phyloP scores from a whole-genome alignment of 2,329 filamentous ascomycete genomes.

The Sclerotinia spermophila region DNA sequence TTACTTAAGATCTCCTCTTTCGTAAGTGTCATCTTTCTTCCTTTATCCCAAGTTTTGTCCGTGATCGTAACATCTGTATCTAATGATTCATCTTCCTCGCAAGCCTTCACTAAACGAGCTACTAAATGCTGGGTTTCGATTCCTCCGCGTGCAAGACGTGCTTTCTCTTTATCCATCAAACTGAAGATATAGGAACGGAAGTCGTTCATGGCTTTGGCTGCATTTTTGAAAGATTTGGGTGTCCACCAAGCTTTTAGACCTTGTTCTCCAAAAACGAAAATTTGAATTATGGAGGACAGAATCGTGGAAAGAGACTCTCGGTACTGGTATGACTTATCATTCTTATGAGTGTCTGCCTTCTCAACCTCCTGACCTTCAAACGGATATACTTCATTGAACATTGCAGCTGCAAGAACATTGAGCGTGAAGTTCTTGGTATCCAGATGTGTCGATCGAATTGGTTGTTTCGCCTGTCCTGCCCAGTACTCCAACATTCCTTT shows the following conservation, averaged over 20 bases:
- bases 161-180: constrained; percentile 5
- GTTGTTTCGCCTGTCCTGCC: background rate
- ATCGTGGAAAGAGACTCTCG: constrained; percentile 6
- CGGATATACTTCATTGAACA: constrained; percentile 16
- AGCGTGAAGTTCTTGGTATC: constrained; percentile 2
- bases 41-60: background rate
- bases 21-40: constrained; percentile 4
- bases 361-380: background rate
- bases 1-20: constrained; percentile 6
- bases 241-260: constrained; percentile 3
- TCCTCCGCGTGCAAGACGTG: background rate
- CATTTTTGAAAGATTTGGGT: background rate
- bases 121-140: background rate
- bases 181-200: constrained; percentile 7
- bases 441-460: background rate
- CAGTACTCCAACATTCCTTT: constrained; percentile 5
- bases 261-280: constrained; percentile 3
- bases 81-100: background rate
- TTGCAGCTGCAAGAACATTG: constrained; percentile 4
- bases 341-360: background rate
- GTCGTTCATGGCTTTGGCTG: background rate
- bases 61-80: background rate
- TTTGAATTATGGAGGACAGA: background rate
- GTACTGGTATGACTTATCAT: constrained; percentile 4
- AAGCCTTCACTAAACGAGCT: background rate